phyloP scores from a whole-genome alignment of 2,329 filamentous ascomycete genomes.

The Sphaerulina vaccinii region DNA sequence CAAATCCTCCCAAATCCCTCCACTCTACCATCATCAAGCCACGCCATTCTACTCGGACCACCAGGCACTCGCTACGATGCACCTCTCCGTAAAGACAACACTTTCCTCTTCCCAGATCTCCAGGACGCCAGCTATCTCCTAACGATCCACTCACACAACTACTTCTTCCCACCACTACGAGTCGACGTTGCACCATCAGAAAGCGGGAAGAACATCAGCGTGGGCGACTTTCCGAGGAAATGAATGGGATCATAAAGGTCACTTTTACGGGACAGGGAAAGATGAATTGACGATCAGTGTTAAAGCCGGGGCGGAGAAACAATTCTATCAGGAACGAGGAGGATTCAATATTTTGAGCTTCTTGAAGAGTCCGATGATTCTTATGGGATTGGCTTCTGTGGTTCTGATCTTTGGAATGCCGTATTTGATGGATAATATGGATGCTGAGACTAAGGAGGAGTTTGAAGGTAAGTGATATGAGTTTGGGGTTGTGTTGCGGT shows the following conservation, averaged over 20 bases:
- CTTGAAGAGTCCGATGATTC: slow-evolving; percentile 93
- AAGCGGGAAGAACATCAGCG: slow-evolving; percentile 53
- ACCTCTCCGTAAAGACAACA: slow-evolving; percentile 65
- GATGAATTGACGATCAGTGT: slow-evolving; percentile 59
- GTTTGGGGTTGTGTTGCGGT: not conserved
- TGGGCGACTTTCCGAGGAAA: slow-evolving; percentile 89
- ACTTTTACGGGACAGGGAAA: slow-evolving; percentile 50
- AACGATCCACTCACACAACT: slow-evolving; percentile 72
- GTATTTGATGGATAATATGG: slow-evolving; percentile 95
- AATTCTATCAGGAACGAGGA: slow-evolving; percentile 72
- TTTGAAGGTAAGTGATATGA: slow-evolving; percentile 58
- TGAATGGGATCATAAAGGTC: slow-evolving; percentile 84
- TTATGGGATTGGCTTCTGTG: slow-evolving; percentile 82
- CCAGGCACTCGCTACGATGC: slow-evolving; percentile 53
- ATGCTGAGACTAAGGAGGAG: slow-evolving; percentile 90
- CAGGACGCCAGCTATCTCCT: slow-evolving; percentile 73
- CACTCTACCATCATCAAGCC: slow-evolving; percentile 56
- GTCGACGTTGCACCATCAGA: slow-evolving; percentile 63
- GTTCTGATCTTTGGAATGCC: slow-evolving; percentile 88
- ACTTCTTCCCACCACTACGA: slow-evolving; percentile 74
- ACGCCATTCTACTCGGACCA: slow-evolving; percentile 57
- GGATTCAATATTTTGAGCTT: slow-evolving; percentile 69
- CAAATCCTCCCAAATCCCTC: slow-evolving; percentile 46
- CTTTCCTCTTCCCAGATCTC: slow-evolving; percentile 74
- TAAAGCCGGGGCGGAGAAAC: slow-evolving; percentile 62